These are phyloP conservation scores for Backusella parvicylindrica DNA, from an alignment of 192 early-diverging fungal genomes.

Conservation along the genomic window DNA sequence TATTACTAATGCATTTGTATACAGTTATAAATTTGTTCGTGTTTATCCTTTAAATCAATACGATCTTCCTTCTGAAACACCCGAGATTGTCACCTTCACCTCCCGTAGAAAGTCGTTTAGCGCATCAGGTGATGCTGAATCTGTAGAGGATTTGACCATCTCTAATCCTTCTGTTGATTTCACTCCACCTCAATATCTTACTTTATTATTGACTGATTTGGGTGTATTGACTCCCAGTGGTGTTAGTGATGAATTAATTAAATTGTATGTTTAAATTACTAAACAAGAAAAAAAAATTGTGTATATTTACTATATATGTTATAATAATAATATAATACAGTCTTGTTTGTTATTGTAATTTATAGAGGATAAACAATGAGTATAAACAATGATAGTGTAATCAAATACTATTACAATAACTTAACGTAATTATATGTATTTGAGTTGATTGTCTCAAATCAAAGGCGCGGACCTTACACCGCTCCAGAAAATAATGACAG, in stretches of 20 bases:
- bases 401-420: background rate
- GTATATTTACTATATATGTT: background rate
- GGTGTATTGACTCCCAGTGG: slow-evolving; percentile 90
- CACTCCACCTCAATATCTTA: slow-evolving; percentile 90
- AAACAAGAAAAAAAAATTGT: slow-evolving; percentile 14
- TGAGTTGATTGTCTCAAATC: background rate
- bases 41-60: slow-evolving; percentile 94
- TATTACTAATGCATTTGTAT: background rate
- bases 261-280: slow-evolving; percentile 63
- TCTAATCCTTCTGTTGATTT: slow-evolving; percentile 87
- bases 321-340: no score
- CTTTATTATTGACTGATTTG: slow-evolving; percentile 84
- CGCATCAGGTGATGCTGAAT: background rate
- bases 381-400: background rate
- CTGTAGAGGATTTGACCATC: slow-evolving; percentile 27
- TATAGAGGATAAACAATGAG: no score
- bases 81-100: slow-evolving; percentile 56
- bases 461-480: background rate
- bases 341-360: no score
- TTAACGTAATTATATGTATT: no score
- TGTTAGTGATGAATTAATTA: slow-evolving; percentile 84
- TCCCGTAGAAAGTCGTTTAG: slow-evolving; percentile 24
- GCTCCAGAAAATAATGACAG: no score
- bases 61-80: slow-evolving; percentile 78
- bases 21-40: slow-evolving; percentile 95